Evolutionary conservation across 1,284 basidiomycete species (phyloP), one percentile per base, ranked within the genome.

Genomic region (Austroboletus novae-zelandiae): DNA sequence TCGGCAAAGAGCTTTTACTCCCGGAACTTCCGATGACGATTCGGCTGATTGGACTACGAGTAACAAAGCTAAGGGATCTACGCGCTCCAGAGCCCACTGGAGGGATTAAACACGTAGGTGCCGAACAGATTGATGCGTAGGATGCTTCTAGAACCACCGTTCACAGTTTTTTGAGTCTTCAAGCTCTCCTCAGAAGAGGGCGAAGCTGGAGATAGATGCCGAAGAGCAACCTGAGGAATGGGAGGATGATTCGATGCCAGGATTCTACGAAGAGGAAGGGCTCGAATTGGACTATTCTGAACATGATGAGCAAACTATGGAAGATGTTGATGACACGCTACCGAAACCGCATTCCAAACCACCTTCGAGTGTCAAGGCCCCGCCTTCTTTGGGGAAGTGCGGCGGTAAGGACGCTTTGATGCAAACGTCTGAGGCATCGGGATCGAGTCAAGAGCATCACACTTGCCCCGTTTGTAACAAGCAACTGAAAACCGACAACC

Each of bases 41-140:
- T 20, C 78, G 93, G 37, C 74, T 96, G 5, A 85, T 96, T 50
- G 92, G 92, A 3, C 72, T 96, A 23, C 77, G 92, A 41, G 75
- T 94, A 20, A 93, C 91, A 3, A 93, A 89, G 54, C 71, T 96
- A 50, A 91, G 89, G 61, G 92, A 96, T 67, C 69, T 94, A 25
- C 74, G 75, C 53, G 76, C 73, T 14, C 62, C 74, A 43, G 73
- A 75, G 25, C 72, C 78, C 14, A 59, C 60, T 15, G 71, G 68
- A 20, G 76, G 79, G 4, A 89, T 91, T 50, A 86, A 86, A 64
- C 74, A 80, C 47, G 88, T 87, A 61, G 51, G 79, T 54, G 4
- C 18, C 1, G n/a, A 42, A 7, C 41, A 36, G 30, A 40, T n/a
- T 37, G 17, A 14, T 20, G 34, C 39, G 18, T 25, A 36, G 37